Conservation (phyloP, 345 rosid species). For the Brassica napus region DNA sequence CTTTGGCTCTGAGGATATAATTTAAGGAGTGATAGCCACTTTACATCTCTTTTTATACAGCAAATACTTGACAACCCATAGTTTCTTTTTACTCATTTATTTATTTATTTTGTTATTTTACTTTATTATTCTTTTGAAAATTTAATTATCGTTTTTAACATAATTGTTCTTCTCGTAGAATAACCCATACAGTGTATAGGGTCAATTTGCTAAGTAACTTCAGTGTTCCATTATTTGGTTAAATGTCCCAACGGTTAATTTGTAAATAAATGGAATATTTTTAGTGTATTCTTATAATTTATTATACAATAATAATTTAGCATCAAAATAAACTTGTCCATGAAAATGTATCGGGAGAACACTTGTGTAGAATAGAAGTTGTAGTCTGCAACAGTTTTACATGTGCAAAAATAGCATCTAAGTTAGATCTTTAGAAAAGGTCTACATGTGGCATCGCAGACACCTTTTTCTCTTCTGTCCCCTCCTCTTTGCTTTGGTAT, state of each 20-base stretch:
- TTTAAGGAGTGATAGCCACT: constrained; percentile 35
- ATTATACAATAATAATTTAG: neutral
- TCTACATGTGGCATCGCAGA: constrained; percentile 34
- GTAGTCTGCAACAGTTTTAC: neutral
- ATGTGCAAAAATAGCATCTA: constrained; percentile 28
- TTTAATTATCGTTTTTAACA: neutral
- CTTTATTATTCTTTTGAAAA: neutral
- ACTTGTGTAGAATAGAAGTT: neutral
- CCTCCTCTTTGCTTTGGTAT: constrained; percentile 34
- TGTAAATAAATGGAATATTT: neutral
- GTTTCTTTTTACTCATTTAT: constrained; percentile 7
- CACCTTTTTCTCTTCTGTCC: constrained; percentile 41
- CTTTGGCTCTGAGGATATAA: constrained; percentile 38
- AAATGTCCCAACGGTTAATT: neutral
- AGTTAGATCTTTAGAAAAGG: constrained; percentile 30
- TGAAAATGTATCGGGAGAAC: neutral
- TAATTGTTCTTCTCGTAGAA: neutral
- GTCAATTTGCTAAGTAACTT: neutral
- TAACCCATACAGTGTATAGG: neutral
- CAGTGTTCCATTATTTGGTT: neutral
- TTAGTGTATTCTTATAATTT: neutral
- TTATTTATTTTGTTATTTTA: neutral
- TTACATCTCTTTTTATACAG: constrained; percentile 46
- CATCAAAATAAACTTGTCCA: neutral
- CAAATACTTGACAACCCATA: constrained; percentile 31